Percentiles rank a stretch among this genome's conserved stretches.
Conservation (phyloP, 116 monocot genomes). For the Cymodocea nodosa region DNA sequence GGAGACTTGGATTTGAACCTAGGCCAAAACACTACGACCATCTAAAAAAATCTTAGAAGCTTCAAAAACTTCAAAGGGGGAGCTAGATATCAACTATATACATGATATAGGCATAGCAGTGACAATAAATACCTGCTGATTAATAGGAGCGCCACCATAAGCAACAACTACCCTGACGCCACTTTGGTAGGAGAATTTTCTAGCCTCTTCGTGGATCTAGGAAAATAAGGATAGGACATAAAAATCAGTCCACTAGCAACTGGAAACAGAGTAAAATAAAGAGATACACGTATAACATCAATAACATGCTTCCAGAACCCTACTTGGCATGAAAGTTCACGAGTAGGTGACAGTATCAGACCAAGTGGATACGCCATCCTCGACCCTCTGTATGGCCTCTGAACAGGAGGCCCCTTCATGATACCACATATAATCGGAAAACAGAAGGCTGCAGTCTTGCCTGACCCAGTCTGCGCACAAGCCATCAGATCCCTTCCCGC, state of each 20-base stretch:
- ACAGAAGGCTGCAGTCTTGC: slow-evolving; percentile 74
- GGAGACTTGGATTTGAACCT: too few relatives aligned
- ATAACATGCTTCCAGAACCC: not conserved
- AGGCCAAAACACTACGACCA: too few relatives aligned
- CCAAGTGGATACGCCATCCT: slow-evolving; percentile 48
- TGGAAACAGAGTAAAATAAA: not conserved
- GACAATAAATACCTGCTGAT: slow-evolving; percentile 30
- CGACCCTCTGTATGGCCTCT: slow-evolving; percentile 21
- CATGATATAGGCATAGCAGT: too few relatives aligned
- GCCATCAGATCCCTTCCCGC: slow-evolving; percentile 66
- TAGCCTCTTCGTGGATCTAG: slow-evolving; percentile 53
- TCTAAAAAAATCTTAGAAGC: too few relatives aligned
- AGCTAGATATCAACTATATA: too few relatives aligned
- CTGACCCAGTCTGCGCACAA: slow-evolving; percentile 80
- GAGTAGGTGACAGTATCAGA: slow-evolving; percentile 60
- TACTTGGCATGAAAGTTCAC: slow-evolving; percentile 71
- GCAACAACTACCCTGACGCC: slow-evolving; percentile 55
- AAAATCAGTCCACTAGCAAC: not conserved
- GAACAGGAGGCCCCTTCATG: slow-evolving; percentile 22
- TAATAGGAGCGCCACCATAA: slow-evolving; percentile 48
- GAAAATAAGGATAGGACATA: not conserved
- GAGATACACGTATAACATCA: not conserved
- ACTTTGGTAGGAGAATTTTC: slow-evolving; percentile 46
- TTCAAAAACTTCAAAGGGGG: too few relatives aligned
- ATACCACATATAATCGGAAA: slow-evolving; percentile 79